Evolutionary conservation across 257 asterid genomes (phyloP), one percentile per base, ranked within the genome.

Genomic region (Solanum ossicruentum): DNA sequence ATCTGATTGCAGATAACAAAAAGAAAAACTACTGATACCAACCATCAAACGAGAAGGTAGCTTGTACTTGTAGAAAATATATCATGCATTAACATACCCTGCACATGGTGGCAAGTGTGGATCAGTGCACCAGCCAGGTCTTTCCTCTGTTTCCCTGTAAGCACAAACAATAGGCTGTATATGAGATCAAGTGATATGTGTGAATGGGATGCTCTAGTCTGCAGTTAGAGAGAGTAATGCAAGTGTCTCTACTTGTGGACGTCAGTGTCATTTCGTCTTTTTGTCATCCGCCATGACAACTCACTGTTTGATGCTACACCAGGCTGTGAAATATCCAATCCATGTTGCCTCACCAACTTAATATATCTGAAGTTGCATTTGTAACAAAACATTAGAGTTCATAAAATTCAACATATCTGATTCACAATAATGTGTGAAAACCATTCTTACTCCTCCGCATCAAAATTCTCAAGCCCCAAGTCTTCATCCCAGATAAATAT

Each of bases 31-130:
- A 78, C 12, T 16, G 26, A 78, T 10, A 32, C 83, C 65, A 8
- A 17, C 49, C 83, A 78, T 52, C 3, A 72, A 83, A 63, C 20
- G 66, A 55, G 58, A 61, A 85, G 71, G 41, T 15, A 49, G 54
- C 66, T 72, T 0, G 39, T 65, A 60, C 66, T 72, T 0, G 28
- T 65, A 60, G 70, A 8, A 41, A 65, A 49, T 43, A 32, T 57
- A 84, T 66, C 58, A 72, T 23, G n/a, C 43, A 36, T 78, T 52
- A 85, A n/a, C 95, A 52, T 93, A 95, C 98, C 95, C 98, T 87
- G 99, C 98, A 89, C 99, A 96, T 21, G 98, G 99, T 79, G 99
- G 98, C 91, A 93, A 83, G 77, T 90, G 97, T 28, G 97, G 97
- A 86, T 93, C 95, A 10, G 84, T n/a, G 88, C 99, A 95, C 97